A percentile compares a stretch with the other conserved stretches of the same genome.
phyloP scores from a whole-genome alignment of 306 rosid genomes.

The Cucumis sativus region Cucumber_9930_V3 NC_026660.2:11654001-11654500 shows the following conservation, averaged over 20 bases:
- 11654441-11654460: not conserved
- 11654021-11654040: not conserved
- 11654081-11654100: not conserved
- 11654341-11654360: not conserved
- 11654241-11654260: not conserved
- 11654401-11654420: not conserved
- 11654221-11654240: not conserved
- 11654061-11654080: not conserved
- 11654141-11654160: constrained; percentile 71
- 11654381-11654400: not conserved
- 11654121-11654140: constrained; percentile 68
- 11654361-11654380: not conserved
- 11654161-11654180: constrained; percentile 53
- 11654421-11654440: not conserved
- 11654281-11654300: not conserved
- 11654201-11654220: constrained; percentile 17
- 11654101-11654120: not conserved
- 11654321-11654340: not conserved
- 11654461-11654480: not conserved
- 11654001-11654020: not conserved
- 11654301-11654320: not conserved
- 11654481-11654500: not conserved
- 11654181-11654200: constrained; percentile 45
- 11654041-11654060: not conserved
- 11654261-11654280: not conserved